Percentiles rank a stretch among this genome's conserved stretches.
Evolutionary conservation across 306 rosid species (phyloP).

Genomic region (Casuarina equisetifolia): DNA sequence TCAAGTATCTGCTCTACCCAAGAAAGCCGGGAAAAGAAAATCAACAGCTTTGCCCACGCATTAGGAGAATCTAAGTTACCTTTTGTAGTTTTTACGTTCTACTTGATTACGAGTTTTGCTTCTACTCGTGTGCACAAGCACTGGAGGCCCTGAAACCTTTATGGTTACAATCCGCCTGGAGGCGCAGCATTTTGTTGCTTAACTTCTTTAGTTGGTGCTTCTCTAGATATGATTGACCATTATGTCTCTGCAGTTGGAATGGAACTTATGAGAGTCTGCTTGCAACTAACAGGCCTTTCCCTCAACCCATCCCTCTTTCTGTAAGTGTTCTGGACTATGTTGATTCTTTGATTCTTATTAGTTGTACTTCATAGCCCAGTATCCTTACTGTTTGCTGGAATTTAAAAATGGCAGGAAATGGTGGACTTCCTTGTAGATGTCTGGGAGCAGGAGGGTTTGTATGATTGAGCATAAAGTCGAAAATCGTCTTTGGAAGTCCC

Average conservation of each 20-base stretch:
- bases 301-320: conserved; percentile 60
- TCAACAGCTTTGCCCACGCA: no score
- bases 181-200: background rate
- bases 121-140: background rate
- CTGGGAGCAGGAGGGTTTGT: conserved; percentile 84
- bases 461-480: conserved; percentile 52
- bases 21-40: no score
- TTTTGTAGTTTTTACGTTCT: background rate
- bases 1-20: no score
- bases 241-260: conserved; percentile 57
- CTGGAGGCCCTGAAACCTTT: background rate
- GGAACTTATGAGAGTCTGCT: conserved; percentile 72
- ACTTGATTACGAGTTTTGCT: background rate
- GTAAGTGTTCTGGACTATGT: conserved; percentile 48
- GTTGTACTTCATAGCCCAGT: background rate
- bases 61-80: background rate
- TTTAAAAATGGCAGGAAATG: conserved; percentile 71
- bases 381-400: conserved; percentile 21
- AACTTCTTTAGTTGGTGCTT: background rate
- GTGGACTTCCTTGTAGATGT: conserved; percentile 71
- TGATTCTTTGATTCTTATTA: background rate
- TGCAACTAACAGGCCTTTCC: conserved; percentile 61
- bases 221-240: background rate
- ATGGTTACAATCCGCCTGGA: conserved; percentile 6
- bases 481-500: background rate